A percentile compares a stretch with the other conserved stretches of the same genome.
Conservation (phyloP, 768 basidiomycete genomes). For the Mycena floridula region DNA sequence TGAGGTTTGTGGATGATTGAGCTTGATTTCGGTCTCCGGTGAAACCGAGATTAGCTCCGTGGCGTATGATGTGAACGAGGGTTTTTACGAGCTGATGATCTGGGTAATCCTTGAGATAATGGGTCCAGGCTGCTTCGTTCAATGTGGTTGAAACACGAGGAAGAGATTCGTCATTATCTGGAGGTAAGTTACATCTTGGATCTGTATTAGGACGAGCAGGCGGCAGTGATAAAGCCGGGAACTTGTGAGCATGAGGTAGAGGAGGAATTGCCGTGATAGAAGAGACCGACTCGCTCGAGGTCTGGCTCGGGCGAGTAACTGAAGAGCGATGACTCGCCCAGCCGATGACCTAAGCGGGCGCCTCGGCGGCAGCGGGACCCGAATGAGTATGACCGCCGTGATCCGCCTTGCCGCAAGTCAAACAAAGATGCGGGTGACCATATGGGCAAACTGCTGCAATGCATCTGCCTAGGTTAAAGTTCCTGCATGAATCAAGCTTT, state of each 20-base stretch:
- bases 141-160: neutral
- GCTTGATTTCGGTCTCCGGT: neutral
- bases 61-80: neutral
- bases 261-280: neutral
- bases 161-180: too few relatives aligned
- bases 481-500: too few relatives aligned
- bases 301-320: neutral
- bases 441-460: too few relatives aligned
- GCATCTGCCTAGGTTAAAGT: too few relatives aligned
- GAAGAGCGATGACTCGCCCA: neutral
- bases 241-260: neutral
- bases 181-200: neutral
- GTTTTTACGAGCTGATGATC: too few relatives aligned
- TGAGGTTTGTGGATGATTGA: constrained; percentile 13
- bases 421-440: too few relatives aligned
- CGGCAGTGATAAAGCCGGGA: neutral
- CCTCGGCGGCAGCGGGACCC: neutral
- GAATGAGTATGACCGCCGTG: neutral
- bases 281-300: neutral
- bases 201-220: neutral
- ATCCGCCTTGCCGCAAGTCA: constrained; percentile 1
- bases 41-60: neutral
- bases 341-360: neutral
- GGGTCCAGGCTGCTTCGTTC: neutral
- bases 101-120: neutral